Percentiles rank a stretch among this genome's conserved stretches.
phyloP scores from a whole-genome alignment of 1,284 basidiomycete genomes.

The Heterobasidion occidentale region DNA sequence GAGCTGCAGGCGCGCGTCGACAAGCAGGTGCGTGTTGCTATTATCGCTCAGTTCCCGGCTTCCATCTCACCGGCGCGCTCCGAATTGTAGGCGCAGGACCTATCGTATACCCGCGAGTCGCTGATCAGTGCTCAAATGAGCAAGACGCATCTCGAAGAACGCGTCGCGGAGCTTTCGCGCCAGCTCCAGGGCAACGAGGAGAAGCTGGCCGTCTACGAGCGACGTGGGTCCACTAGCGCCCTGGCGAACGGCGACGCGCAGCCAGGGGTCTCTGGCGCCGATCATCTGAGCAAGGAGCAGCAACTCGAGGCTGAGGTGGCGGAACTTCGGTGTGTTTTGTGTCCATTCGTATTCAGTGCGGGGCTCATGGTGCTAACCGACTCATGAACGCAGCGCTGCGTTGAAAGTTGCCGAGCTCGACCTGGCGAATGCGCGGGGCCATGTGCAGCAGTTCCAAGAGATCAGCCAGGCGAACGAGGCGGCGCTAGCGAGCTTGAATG shows the following conservation, averaged over 20 bases:
- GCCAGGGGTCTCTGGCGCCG: slow-evolving; percentile 23
- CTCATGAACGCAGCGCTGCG: slow-evolving; percentile 39
- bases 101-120: slow-evolving; percentile 65
- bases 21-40: slow-evolving; percentile 46
- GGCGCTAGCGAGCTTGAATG: slow-evolving; percentile 62
- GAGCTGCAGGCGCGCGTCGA: slow-evolving; percentile 73
- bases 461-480: slow-evolving; percentile 78
- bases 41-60: neutral
- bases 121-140: slow-evolving; percentile 74
- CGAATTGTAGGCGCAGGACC: slow-evolving; percentile 44
- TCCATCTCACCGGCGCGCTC: neutral
- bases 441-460: slow-evolving; percentile 79
- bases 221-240: slow-evolving; percentile 35
- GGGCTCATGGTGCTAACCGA: neutral
- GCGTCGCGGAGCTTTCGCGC: slow-evolving; percentile 62
- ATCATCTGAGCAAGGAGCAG: slow-evolving; percentile 58
- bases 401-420: slow-evolving; percentile 74
- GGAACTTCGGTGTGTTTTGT: slow-evolving; percentile 59
- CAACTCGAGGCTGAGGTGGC: slow-evolving; percentile 82
- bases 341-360: neutral
- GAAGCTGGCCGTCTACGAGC: slow-evolving; percentile 83
- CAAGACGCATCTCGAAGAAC: slow-evolving; percentile 73
- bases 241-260: slow-evolving; percentile 18
- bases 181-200: slow-evolving; percentile 74
- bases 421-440: slow-evolving; percentile 56